Base-by-base conservation (phyloP, 441 rosid genomes). In the Adansonia grandidieri region DNA sequence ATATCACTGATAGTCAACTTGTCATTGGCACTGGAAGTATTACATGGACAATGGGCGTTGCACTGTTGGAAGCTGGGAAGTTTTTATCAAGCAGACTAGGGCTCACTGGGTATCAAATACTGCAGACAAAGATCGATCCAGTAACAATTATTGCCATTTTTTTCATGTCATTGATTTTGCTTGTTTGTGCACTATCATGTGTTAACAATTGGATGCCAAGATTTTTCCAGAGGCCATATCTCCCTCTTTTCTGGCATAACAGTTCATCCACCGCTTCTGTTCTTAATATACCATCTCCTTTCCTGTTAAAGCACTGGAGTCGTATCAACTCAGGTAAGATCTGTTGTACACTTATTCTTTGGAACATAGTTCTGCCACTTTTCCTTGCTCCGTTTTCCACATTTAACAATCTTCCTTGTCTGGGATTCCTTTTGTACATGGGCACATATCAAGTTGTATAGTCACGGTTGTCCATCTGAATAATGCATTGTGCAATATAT, bases 41-140 rank as follows among this genome's bases (percentile, higher is more conserved):
- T 67, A 94, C 99, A 42, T 94, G 99, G 99, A 96, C 98, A 51
- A 92, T 93, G 69, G 99, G 98, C 75, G 98, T 92, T 72, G 99
- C 98, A 60, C 86, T 96, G 58, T 74, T 91, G 73, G 96, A 94
- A 89, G 94, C 96, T 76, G 98, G 99, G 82, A 90, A 85, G 83
- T 86, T 89, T 77, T 84, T 92, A 73, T 88, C 96, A 65, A 83
- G 89, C 48, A 88, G 89, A 78, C n/a, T 84, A 81, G 91, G 90
- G 76, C 77, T 94, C 79, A 92, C 67, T 62, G 82, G 89, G 61
- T 93, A 93, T 20, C 88, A 86, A 81, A 81, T 87, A 73, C 77
- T 93, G 74, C 91, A 85, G 79, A 79, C 89, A 82, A 92, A 88
- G 86, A 88, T 93, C 64, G 89, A 90, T 85, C 98, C 98, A 1